Evolutionary conservation across 495 filamentous ascomycete genomes (phyloP), one percentile per base, ranked within the genome.

Genomic region (Copromyces sp.): DNA sequence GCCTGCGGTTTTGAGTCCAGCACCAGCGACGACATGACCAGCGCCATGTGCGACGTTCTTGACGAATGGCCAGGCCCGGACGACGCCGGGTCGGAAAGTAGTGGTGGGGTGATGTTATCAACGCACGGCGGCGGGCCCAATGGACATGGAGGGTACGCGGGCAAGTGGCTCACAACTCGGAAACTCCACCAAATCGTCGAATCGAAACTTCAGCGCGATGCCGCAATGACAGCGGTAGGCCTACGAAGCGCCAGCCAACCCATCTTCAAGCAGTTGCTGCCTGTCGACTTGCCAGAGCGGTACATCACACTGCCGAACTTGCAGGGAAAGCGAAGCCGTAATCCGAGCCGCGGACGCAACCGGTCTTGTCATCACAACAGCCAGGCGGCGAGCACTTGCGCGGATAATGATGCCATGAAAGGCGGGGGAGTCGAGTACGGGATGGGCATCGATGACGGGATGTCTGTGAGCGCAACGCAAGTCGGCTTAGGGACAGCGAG

Each of bases 21-120:
- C 47, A 81, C 78, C n/a, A 72, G 59, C n/a, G 79, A 78, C 74
- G 78, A 80, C 75, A 81, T 81, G 79, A 81, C 79, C 47, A 77
- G 75, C 20, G 77, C 74, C 12, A 68, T 81, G 75, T 81, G 79
- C 69, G 74, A 79, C 29, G 75, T 80, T 16, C 72, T 81, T 1
- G 75, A 77, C 41, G 75, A 74, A 39, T 78, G 74, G 71, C 53
- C 53, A 53, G 71, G 45, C 16, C 71, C 53, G 24, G 40, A 8
- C 69, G 39, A 20, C 29, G 17, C 20, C 5, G 37, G n/a, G 9
- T 32, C 44, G 14, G 35, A 32, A 35, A 72, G 11, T 17, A 68
- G 45, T 8, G 39, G 45, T 8, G 39, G 61, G 24, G 42, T 17
- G 68, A n/a, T n/a, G 41, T 61, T 16, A 16, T 44, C 11, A 3